These are phyloP conservation scores for Tetratostichococcus sp. DNA, from an alignment of 139 green algal genomes.

Conservation along the genomic window DNA sequence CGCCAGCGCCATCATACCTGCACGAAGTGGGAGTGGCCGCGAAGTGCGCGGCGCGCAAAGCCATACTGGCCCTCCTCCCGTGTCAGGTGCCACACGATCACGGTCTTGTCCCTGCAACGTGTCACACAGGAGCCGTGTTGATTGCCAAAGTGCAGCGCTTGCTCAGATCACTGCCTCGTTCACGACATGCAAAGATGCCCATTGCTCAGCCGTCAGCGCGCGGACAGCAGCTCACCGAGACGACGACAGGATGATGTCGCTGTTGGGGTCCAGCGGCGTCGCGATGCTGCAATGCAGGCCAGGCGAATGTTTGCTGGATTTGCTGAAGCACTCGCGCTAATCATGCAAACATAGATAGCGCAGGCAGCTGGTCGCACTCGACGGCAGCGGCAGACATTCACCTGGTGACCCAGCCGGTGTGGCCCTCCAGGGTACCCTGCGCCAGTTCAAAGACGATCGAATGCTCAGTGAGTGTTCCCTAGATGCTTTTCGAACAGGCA, in stretches of 20 bases:
- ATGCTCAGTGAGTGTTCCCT: background rate
- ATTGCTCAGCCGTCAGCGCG: no score
- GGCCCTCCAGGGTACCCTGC: constrained; percentile 19
- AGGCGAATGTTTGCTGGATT: no score
- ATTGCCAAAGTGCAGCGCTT: no score
- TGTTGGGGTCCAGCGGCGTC: constrained; percentile 89
- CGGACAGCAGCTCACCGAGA: constrained; percentile 65
- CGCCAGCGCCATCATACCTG: no score
- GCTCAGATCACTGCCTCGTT: no score
- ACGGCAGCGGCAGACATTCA: no score
- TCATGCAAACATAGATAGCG: no score
- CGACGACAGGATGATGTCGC: constrained; percentile 86
- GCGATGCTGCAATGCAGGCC: constrained; percentile 58
- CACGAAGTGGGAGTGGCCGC: constrained; percentile 92
- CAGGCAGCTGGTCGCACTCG: no score
- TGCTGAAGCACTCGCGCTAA: no score
- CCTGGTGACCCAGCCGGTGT: constrained; percentile 25
- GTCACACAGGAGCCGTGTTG: background rate
- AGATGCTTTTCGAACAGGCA: background rate
- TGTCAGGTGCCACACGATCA: constrained; percentile 93
- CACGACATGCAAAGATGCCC: no score
- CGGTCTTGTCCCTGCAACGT: constrained; percentile 93
- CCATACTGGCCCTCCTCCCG: constrained; percentile 80
- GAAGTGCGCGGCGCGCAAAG: constrained; percentile 67
- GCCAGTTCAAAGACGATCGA: no score